Evolutionary conservation across 495 filamentous ascomycete genomes (phyloP), one percentile per base, ranked within the genome.

Genomic region (Schizothecium vesticola): DNA sequence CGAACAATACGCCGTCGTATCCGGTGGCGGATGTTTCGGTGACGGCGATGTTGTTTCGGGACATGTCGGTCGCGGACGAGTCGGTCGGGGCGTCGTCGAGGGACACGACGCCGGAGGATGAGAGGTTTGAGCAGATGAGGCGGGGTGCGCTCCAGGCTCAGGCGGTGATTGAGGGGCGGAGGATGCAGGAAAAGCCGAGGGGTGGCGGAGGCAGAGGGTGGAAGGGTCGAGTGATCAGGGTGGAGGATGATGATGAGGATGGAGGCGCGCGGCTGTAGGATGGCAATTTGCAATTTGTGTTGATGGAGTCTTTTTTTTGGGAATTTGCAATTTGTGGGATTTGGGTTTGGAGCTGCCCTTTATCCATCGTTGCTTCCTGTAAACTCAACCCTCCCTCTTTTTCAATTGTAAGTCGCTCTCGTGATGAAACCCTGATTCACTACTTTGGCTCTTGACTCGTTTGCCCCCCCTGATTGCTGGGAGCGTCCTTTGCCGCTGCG

Each of bases 1-100:
- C 72, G 21, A 43, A 67, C 56, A 57, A 67, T 6, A 75, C 60
- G 6, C 65, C 72, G 7, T 59, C 59, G 0, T 66, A 73, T 29
- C 69, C 69, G 57, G 3, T 61, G 25, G 1, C 61, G 6, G 43
- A 51, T 51, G 19, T 51, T n/a, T 51, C 43, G 16, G 43, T 51
- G 43, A 51, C 43, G 43, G n/a, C 43, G 16, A 51, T 19, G 43
- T n/a, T 51, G 43, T 19, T 33, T 33, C 11, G 16, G 43, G 43
- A 3, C 5, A 8, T 51, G 43, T 51, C 43, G 16, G 43, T 51
- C 6, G 16, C 7, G 19, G 43, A n/a, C 16, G 43, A n/a, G 16
- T 51, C 43, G 43, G 43, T 51, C 19, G 19, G 19, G 43, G 6
- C 16, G 0, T 51, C 43, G 5, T 51, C 43, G 19, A n/a, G 19